A percentile compares a stretch with the other conserved stretches of the same genome.
Conservation (phyloP, 148 eudicot species). For the Selenicereus undatus region DNA sequence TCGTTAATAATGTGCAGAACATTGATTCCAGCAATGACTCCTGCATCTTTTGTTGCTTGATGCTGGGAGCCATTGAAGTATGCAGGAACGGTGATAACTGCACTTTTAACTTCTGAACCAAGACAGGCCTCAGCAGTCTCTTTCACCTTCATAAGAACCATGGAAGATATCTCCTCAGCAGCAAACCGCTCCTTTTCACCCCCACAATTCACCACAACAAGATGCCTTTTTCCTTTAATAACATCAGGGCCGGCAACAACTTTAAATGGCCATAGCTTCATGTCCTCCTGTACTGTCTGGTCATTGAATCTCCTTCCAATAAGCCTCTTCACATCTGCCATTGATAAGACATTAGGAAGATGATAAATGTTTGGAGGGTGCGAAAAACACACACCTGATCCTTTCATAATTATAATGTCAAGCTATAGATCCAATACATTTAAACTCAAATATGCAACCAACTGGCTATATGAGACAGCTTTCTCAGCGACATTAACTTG, state of each 20-base stretch:
- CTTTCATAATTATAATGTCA: too few relatives aligned
- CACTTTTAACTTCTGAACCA: neutral
- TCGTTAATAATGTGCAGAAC: neutral
- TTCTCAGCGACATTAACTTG: too few relatives aligned
- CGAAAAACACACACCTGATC: too few relatives aligned
- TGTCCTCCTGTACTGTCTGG: neutral
- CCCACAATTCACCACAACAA: neutral
- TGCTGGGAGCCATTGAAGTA: neutral
- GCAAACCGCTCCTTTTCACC: neutral
- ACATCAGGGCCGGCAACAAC: neutral
- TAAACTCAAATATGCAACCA: too few relatives aligned
- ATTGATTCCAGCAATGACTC: neutral
- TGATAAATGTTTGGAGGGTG: too few relatives aligned
- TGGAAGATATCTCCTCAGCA: slow-evolving; percentile 4
- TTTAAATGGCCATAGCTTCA: neutral
- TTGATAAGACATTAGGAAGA: too few relatives aligned
- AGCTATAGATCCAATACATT: too few relatives aligned
- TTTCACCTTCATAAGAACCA: neutral
- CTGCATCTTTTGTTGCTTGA: neutral
- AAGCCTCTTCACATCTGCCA: slow-evolving; percentile 8
- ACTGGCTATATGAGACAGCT: too few relatives aligned
- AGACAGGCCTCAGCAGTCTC: neutral
- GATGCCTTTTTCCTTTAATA: neutral
- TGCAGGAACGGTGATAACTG: neutral
- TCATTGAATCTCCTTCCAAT: neutral